Base-by-base conservation (phyloP, 805 yeast genomes). In the Yarrowia sp. region DNA sequence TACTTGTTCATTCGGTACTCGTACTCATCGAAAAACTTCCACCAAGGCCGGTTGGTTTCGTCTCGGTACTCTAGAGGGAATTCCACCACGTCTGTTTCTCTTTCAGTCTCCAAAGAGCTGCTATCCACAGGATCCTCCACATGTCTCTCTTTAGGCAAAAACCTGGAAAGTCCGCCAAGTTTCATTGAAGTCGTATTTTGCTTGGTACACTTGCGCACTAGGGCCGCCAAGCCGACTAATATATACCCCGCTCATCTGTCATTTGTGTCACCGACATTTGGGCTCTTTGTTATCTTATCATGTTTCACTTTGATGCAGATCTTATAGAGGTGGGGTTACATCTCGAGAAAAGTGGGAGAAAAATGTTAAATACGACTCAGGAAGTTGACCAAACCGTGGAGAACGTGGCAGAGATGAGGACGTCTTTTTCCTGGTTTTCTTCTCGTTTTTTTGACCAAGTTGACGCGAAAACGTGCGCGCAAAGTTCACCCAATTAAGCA, bases 21-120 rank as follows among this genome's bases (percentile, higher is more conserved):
- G 30, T 51, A 51, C 30, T 84, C 85, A 83, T 66, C 77, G 14
- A 51, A 51, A 6, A 51, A 51, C 58, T 51, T 51, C 58, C 58
- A 51, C 58, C 58, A 51, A 1, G 58, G 58, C 10, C 58, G 30
- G 11, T 35, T 35, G 17, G 62, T 9, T 24, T 54, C 48, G 19
- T 54, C 38, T 4, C 48, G n/a, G 48, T 38, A 54, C 26, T 54
- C 62, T 2, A 58, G 33, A 6, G 46, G 61, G 14, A 54, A 36
- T 2, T 54, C 61, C 7, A 16, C 32, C 19, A 16, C 17, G 3
- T 16, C 32, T 0, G 8, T 17, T 19, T 21, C 16, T 17, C 61
- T 7, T n/a, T 54, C 61, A 4, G 28, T 41, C 16, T 26, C 61
- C 12, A 52, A 16, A n/a, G 2, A 5, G 30, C 30, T 26, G 30